These are phyloP conservation scores for Colletotrichum noveboracense DNA, from an alignment of 2,329 filamentous ascomycete species.

Conservation along the genomic window DNA sequence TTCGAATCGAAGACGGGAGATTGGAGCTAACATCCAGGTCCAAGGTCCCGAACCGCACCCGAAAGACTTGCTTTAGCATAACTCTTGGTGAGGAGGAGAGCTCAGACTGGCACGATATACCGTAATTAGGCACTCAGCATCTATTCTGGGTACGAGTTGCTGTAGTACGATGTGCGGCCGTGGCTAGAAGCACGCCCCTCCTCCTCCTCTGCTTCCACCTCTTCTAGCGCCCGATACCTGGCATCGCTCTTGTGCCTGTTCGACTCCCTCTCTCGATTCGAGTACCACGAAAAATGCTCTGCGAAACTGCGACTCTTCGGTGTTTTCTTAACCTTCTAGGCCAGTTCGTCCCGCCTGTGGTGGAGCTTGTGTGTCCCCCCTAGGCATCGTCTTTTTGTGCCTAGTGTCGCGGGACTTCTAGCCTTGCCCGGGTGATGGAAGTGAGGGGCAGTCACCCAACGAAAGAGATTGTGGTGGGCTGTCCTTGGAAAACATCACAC, in stretches of 20 bases:
- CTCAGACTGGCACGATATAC: not conserved
- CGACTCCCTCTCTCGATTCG: not conserved
- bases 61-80: not conserved
- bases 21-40: not conserved
- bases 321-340: not conserved
- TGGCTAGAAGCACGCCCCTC: constrained; percentile 1
- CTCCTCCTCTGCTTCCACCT: not conserved
- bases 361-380: not conserved
- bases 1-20: not conserved
- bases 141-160: constrained; percentile 14
- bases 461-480: not conserved
- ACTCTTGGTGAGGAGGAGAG: not conserved
- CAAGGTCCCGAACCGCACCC: not conserved
- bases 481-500: not conserved
- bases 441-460: not conserved
- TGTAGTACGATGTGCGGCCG: not conserved
- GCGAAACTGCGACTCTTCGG: not conserved
- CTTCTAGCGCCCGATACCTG: not conserved
- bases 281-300: not conserved
- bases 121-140: not conserved
- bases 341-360: not conserved
- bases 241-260: not conserved
- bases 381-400: not conserved
- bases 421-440: not conserved
- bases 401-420: not conserved